Base-by-base conservation (phyloP, 2,329 filamentous ascomycete species). In the Exophiala dermatitidis region DNA sequence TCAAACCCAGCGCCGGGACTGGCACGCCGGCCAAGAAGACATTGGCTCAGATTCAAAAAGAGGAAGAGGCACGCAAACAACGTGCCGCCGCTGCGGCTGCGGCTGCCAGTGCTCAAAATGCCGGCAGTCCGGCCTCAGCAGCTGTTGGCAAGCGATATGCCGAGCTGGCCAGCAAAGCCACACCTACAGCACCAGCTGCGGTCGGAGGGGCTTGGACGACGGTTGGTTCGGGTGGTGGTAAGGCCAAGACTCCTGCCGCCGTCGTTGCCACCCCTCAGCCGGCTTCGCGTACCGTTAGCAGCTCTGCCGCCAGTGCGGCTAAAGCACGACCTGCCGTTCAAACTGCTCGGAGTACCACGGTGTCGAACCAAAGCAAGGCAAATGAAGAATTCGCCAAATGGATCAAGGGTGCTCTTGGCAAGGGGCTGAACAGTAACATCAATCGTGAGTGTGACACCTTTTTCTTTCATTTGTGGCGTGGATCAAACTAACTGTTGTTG, bases 301-400 rank as follows among this genome's bases (percentile, higher is more conserved):
- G 71, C 2, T 66, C 68, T 28, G 63, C 67, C 1, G 61, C 73
- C 33, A 63, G 70, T 37, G 66, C 69, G 26, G 57, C 66, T 7
- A 75, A 78, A 66, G 59, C 77, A 37, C 83, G 84, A 69, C 74
- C 80, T 3, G 69, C 74, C 5, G 79, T 82, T 59, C 69, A 77
- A 5, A 69, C 73, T 6, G 68, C 69, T 8, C 71, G 74, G n/a
- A 76, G 72, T 50, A 66, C 72, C 19, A 68, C 68, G 19, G 60
- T 69, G 28, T 58, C 68, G 5, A 75, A 74, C 52, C 71, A 76
- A 46, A 75, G 75, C 60, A 81, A 80, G 56, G 91, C 93, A 2
- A 83, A 88, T 68, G 90, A 95, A 38, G 93, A 97, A 69, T 94
- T 98, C 69, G 85, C 83, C 66, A 96, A 94, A 71, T 98, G 93